Conservation (phyloP, 2,329 filamentous ascomycete species). For the Hypomyces rosellus region DNA sequence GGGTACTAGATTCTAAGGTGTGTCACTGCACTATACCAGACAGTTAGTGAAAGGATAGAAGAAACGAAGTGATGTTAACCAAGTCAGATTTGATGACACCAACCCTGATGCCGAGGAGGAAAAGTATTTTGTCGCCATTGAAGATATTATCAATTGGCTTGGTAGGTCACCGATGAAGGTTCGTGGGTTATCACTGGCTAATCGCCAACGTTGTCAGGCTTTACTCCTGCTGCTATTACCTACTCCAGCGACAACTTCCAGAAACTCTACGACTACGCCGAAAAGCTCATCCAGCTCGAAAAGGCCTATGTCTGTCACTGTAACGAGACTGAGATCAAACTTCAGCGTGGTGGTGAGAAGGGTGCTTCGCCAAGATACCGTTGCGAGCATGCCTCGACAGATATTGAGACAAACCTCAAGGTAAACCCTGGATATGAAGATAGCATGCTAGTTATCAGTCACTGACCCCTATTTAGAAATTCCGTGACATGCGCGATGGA, state of each 20-base stretch:
- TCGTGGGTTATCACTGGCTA: not conserved
- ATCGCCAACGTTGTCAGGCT: constrained; percentile 33
- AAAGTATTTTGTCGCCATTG: constrained; percentile 80
- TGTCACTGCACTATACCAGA: no score
- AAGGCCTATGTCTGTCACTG: constrained; percentile 85
- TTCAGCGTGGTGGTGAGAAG: constrained; percentile 74
- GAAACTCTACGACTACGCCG: constrained; percentile 78
- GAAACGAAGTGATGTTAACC: not conserved
- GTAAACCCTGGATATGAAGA: no score
- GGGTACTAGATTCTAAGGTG: no score
- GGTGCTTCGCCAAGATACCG: constrained; percentile 65
- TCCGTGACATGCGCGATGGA: constrained; percentile 84
- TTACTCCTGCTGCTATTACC: constrained; percentile 71
- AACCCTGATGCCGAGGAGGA: constrained; percentile 93
- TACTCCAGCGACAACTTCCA: constrained; percentile 90
- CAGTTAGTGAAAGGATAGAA: no score
- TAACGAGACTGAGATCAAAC: constrained; percentile 73
- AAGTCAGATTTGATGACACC: constrained; percentile 74
- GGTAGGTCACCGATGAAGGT: constrained; percentile 14
- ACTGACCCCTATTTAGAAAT: constrained; percentile 44
- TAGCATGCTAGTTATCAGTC: no score
- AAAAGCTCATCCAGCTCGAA: constrained; percentile 69
- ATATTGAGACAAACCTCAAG: constrained; percentile 66
- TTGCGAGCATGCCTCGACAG: constrained; percentile 72
- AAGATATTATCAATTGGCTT: constrained; percentile 55